Evolutionary conservation across 2,329 filamentous ascomycete genomes (phyloP).

Genomic region (Arachnomyces sp.): DNA sequence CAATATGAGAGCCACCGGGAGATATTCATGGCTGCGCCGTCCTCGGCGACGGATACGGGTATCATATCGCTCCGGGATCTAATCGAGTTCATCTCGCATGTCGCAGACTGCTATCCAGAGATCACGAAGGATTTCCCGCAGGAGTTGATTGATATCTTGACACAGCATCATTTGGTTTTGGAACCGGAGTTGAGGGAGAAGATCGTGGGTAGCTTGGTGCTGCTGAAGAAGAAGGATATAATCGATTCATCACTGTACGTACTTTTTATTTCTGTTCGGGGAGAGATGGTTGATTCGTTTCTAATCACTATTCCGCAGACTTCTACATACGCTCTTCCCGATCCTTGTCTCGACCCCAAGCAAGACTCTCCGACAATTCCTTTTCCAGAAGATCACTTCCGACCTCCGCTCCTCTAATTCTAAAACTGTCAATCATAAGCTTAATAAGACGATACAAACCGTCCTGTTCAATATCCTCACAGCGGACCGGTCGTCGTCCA

Average conservation of each 20-base stretch:
- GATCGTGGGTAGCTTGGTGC: constrained; percentile 79
- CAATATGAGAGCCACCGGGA: constrained; percentile 88
- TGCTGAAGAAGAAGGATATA: constrained; percentile 83
- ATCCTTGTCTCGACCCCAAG: constrained; percentile 86
- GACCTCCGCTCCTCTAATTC: constrained; percentile 83
- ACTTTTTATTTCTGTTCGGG: too few relatives aligned
- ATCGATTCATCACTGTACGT: constrained; percentile 65
- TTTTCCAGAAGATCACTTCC: constrained; percentile 86
- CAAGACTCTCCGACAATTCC: constrained; percentile 73
- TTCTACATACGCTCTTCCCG: constrained; percentile 88
- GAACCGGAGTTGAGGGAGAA: constrained; percentile 86
- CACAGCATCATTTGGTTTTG: constrained; percentile 71
- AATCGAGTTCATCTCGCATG: constrained; percentile 87
- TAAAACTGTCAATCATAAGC: constrained; percentile 79
- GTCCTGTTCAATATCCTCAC: constrained; percentile 87
- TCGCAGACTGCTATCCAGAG: constrained; percentile 84
- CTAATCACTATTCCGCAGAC: constrained; percentile 23
- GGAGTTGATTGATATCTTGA: constrained; percentile 72
- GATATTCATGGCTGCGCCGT: constrained; percentile 79
- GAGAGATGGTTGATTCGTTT: too few relatives aligned
- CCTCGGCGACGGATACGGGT: constrained; percentile 66
- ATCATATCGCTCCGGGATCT: constrained; percentile 80
- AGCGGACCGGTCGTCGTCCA: constrained; percentile 72
- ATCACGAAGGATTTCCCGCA: constrained; percentile 68
- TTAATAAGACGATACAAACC: constrained; percentile 89